Evolutionary conservation across 2,329 filamentous ascomycete genomes (phyloP).

Genomic region (Fusarium robinianum): DNA sequence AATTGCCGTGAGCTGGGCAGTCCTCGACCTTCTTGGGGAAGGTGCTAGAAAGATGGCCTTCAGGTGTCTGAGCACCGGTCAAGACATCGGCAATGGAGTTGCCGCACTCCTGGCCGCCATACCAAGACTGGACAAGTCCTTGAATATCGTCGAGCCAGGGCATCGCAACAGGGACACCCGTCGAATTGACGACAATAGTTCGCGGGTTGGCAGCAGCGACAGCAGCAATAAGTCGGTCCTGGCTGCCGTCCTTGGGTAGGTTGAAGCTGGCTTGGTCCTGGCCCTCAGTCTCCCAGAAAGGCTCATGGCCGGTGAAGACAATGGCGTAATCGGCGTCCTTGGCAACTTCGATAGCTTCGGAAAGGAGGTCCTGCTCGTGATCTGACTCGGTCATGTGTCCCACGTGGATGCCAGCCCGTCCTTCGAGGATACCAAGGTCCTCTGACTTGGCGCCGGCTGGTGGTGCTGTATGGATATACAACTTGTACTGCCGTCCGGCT

Average conservation of each 20-base stretch:
- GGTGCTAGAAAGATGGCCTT: slow-evolving; percentile 65
- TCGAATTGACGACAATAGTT: slow-evolving; percentile 65
- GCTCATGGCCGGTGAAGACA: slow-evolving; percentile 62
- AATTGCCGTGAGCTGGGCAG: slow-evolving; percentile 69
- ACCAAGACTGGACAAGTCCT: slow-evolving; percentile 70
- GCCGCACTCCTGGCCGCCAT: slow-evolving; percentile 70
- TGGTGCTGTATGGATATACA: slow-evolving; percentile 38
- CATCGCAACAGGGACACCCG: slow-evolving; percentile 65
- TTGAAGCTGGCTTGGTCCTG: slow-evolving; percentile 75
- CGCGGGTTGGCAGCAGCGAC: slow-evolving; percentile 62
- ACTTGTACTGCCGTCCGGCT: slow-evolving; percentile 40
- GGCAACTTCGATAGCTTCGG: slow-evolving; percentile 62
- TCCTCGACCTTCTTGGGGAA: slow-evolving; percentile 65
- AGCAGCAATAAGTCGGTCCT: slow-evolving; percentile 62
- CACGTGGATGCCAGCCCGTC: slow-evolving; percentile 39
- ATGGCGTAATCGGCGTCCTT: slow-evolving; percentile 61
- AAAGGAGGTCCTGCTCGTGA: slow-evolving; percentile 43
- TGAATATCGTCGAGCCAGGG: slow-evolving; percentile 60
- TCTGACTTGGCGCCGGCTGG: slow-evolving; percentile 28
- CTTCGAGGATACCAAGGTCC: slow-evolving; percentile 41
- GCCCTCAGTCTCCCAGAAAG: slow-evolving; percentile 53
- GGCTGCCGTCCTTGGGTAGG: slow-evolving; percentile 62
- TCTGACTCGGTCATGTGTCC: slow-evolving; percentile 41
- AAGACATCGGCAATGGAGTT: slow-evolving; percentile 71
- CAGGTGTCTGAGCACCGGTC: slow-evolving; percentile 66